Percentiles rank a stretch among this genome's conserved stretches.
These are phyloP conservation scores for Fusarium caatingaense DNA, from an alignment of 2,329 filamentous ascomycete species.

Conservation along the genomic window DNA sequence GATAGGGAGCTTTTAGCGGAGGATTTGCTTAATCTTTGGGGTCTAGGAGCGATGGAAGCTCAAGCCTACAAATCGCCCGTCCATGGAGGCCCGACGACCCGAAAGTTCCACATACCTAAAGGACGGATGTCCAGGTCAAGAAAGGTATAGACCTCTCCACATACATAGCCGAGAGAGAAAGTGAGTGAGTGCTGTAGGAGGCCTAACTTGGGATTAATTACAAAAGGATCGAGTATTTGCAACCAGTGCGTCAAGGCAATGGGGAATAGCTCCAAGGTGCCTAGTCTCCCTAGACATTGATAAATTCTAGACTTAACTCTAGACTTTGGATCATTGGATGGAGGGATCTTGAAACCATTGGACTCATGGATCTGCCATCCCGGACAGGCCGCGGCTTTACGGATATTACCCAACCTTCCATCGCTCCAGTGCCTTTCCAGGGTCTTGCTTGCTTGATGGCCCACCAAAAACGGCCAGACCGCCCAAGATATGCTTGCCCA, in stretches of 20 bases:
- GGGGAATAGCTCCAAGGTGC: neutral
- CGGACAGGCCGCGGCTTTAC: conserved; percentile 29
- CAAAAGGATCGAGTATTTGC: neutral
- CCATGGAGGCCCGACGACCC: conserved; percentile 1
- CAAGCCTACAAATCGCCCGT: neutral
- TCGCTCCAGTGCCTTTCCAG: neutral
- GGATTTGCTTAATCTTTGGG: neutral
- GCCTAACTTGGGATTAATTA: neutral
- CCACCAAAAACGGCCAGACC: conserved; percentile 16
- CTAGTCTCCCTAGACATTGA: neutral
- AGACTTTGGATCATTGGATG: neutral
- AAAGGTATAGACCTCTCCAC: neutral
- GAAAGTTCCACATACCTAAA: neutral
- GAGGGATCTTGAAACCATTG: neutral
- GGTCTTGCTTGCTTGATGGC: neutral
- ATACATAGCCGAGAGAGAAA: neutral
- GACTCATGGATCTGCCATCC: conserved; percentile 1
- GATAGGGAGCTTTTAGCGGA: conserved; percentile 6
- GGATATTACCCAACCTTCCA: neutral
- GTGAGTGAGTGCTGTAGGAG: neutral
- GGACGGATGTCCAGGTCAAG: neutral
- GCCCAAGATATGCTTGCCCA: conserved; percentile 20
- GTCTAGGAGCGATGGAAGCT: neutral
- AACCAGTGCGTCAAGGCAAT: neutral
- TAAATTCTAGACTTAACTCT: neutral